Evolutionary conservation across 2,329 filamentous ascomycete species (phyloP).

Genomic region (Xylariaceae sp.): DNA sequence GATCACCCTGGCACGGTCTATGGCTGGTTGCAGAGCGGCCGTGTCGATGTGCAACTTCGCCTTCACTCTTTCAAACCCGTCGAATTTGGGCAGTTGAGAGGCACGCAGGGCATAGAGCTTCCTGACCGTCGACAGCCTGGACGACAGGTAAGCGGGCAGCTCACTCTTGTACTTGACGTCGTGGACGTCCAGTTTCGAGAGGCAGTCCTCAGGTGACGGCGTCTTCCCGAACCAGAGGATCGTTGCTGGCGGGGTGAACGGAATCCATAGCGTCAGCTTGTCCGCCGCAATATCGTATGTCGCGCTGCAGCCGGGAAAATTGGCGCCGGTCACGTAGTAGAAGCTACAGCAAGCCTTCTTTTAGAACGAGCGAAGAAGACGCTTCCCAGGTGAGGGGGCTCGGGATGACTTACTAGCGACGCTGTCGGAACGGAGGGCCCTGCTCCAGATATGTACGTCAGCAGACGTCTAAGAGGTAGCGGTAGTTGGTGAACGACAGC

Average conservation of each 20-base stretch:
- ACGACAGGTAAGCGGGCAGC: slow-evolving; percentile 41
- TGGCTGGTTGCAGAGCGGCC: slow-evolving; percentile 55
- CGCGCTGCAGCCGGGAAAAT: slow-evolving; percentile 46
- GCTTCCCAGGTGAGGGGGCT: no score
- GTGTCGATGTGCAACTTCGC: slow-evolving; percentile 36
- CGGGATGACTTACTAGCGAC: slow-evolving; percentile 51
- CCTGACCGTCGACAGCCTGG: slow-evolving; percentile 33
- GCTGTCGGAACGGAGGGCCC: slow-evolving; percentile 47
- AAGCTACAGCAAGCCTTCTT: no score
- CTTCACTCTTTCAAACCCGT: slow-evolving; percentile 19
- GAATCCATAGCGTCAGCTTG: slow-evolving; percentile 64
- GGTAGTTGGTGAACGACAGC: no score
- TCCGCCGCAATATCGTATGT: slow-evolving; percentile 54
- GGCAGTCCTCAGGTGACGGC: slow-evolving; percentile 53
- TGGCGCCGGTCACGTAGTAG: slow-evolving; percentile 49
- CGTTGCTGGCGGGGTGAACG: slow-evolving; percentile 54
- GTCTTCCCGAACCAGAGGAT: slow-evolving; percentile 58
- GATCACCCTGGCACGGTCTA: slow-evolving; percentile 71
- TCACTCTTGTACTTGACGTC: slow-evolving; percentile 52
- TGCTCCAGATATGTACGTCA: no score
- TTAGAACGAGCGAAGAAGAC: no score
- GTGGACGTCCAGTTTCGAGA: slow-evolving; percentile 60
- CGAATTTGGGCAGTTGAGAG: slow-evolving; percentile 32
- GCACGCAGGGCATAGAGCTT: slow-evolving; percentile 39
- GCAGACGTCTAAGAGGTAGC: no score